These are phyloP conservation scores for Neurospora pannonica DNA, from an alignment of 495 filamentous ascomycete species.

Conservation along the genomic window DNA sequence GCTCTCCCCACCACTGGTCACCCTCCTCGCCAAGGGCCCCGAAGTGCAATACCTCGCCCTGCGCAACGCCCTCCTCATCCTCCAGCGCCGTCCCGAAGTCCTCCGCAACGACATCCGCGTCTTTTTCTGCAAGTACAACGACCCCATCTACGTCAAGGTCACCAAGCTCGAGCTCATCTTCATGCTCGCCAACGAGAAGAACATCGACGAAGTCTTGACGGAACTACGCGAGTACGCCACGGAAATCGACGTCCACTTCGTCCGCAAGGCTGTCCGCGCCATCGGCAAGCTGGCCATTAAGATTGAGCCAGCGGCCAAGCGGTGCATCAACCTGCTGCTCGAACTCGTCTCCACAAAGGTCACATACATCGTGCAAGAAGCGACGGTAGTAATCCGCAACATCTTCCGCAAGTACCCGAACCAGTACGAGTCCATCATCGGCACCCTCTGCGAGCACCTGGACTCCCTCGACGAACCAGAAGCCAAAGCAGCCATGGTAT, in stretches of 20 bases:
- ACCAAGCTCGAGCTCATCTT: constrained; percentile 99
- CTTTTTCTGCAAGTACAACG: constrained; percentile 99
- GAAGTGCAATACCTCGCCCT: constrained; percentile 98
- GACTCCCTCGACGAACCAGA: constrained; percentile 95
- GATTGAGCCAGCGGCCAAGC: constrained; percentile 86
- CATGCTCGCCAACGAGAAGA: constrained; percentile 94
- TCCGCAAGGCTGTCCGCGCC: constrained; percentile 82
- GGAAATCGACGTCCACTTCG: constrained; percentile 99
- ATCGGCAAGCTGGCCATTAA: constrained; percentile 98
- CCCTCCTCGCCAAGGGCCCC: constrained; percentile 86
- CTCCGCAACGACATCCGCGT: constrained; percentile 94
- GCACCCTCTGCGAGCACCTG: constrained; percentile 90
- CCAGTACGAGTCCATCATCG: constrained; percentile 92
- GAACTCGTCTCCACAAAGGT: constrained; percentile 95
- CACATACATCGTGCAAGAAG: constrained; percentile 98
- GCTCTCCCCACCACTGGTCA: constrained; percentile 94
- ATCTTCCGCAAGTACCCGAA: constrained; percentile 94
- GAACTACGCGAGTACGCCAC: constrained; percentile 96
- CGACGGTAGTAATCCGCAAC: constrained; percentile 95
- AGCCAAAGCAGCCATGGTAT: constrained; percentile 85
- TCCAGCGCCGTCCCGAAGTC: constrained; percentile 94
- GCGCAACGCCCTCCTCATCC: constrained; percentile 86
- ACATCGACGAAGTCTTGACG: constrained; percentile 86
- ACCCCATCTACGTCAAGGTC: constrained; percentile 94
- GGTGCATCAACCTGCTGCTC: constrained; percentile 86